Percentiles rank a stretch among this genome's conserved stretches.
Evolutionary conservation across 2,329 filamentous ascomycete genomes (phyloP).

Genomic region (Lecanicillium sp.): DNA sequence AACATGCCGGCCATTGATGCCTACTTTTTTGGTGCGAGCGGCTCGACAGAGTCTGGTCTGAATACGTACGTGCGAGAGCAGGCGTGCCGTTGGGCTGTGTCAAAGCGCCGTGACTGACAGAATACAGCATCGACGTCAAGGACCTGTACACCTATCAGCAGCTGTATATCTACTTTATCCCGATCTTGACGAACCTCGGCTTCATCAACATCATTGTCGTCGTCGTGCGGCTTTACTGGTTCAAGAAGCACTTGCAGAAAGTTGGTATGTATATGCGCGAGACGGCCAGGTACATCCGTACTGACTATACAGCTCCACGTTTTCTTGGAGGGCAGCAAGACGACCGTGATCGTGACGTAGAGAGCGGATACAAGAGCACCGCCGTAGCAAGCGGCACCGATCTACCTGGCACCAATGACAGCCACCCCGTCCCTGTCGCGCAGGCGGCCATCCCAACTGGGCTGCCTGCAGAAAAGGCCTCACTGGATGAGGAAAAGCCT

Average conservation of each 20-base stretch:
- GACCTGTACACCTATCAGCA: constrained; percentile 45
- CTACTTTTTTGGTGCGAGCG: constrained; percentile 44
- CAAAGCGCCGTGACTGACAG: not conserved
- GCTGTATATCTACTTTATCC: constrained; percentile 43
- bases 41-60: constrained; percentile 44
- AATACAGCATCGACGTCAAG: constrained; percentile 43
- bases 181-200: constrained; percentile 41
- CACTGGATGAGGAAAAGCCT: not conserved
- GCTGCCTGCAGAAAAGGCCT: no score
- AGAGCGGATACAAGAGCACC: not conserved
- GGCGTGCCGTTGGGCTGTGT: not conserved
- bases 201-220: constrained; percentile 47
- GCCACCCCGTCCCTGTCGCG: no score
- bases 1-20: constrained; percentile 39
- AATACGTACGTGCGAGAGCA: constrained; percentile 35
- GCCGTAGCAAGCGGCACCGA: not conserved
- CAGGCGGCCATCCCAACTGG: not conserved
- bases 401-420: no score
- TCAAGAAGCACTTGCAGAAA: constrained; percentile 38
- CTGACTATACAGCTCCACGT: not conserved
- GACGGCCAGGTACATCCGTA: not conserved
- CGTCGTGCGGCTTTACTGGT: constrained; percentile 42
- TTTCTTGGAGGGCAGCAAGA: no score
- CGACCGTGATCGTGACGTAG: not conserved
- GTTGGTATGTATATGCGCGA: constrained; percentile 31